phyloP scores from a whole-genome alignment of 2,329 filamentous ascomycete species.

The Paramyrothecium roridum region DNA sequence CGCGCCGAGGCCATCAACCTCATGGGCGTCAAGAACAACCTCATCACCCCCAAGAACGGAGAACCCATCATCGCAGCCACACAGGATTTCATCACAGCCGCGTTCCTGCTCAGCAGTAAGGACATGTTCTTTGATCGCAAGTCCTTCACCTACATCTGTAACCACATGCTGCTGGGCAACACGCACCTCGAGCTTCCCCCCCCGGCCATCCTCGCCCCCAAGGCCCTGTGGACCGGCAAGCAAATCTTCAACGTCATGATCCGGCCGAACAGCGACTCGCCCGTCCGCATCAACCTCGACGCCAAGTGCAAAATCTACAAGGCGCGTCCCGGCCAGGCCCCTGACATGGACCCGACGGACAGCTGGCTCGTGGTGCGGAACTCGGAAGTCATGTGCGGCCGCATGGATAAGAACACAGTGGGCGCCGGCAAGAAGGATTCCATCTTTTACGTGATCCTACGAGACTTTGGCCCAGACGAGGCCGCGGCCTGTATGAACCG shows the following conservation, averaged over 20 bases:
- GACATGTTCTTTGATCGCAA: constrained; percentile 89
- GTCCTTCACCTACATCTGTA: constrained; percentile 84
- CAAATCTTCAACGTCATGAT: constrained; percentile 91
- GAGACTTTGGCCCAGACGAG: constrained; percentile 88
- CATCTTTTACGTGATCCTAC: constrained; percentile 92
- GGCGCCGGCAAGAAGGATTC: constrained; percentile 97
- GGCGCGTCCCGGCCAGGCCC: constrained; percentile 50
- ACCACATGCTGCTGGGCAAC: constrained; percentile 86
- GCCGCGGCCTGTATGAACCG: constrained; percentile 93
- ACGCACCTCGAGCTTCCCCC: constrained; percentile 80
- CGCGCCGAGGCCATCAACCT: constrained; percentile 91
- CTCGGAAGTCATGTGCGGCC: constrained; percentile 94
- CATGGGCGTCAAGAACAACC: constrained; percentile 97
- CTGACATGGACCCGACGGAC: constrained; percentile 81
- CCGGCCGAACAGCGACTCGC: constrained; percentile 80
- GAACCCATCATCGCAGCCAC: constrained; percentile 98
- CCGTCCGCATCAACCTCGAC: constrained; percentile 86
- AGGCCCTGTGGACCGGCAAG: constrained; percentile 92
- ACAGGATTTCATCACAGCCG: constrained; percentile 97
- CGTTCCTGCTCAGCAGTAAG: constrained; percentile 87
- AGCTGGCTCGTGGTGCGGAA: constrained; percentile 91
- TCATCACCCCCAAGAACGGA: constrained; percentile 94
- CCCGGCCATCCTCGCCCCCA: constrained; percentile 81
- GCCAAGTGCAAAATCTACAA: constrained; percentile 85
- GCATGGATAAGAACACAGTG: constrained; percentile 98